Evolutionary conservation across 2,329 filamentous ascomycete species (phyloP), one percentile per base, ranked within the genome.

Genomic region (Colletotrichum gloeosporioides): DNA sequence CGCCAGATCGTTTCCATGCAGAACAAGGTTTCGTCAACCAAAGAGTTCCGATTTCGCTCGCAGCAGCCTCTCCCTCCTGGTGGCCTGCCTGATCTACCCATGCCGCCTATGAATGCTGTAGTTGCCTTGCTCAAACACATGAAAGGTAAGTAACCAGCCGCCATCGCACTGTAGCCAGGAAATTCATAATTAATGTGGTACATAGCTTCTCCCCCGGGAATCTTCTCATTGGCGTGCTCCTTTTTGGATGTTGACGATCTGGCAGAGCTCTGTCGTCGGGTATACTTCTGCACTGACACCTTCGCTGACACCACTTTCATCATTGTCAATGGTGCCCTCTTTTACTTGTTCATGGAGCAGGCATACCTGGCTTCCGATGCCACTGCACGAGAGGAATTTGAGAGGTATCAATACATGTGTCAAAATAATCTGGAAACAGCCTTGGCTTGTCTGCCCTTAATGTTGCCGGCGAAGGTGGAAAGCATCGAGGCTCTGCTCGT

Each of bases 401-500:
- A 84, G 49, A 79, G 81, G 6, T 85, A 86, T 68, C 82, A 85
- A 63, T 80, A 84, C 49, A 81, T 87, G 74, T 89, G 88, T 75
- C 86, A 86, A 57, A 83, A 85, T 69, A 90, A 90, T 73, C 80
- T 90, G 25, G 89, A 90, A 79, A 89, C 88, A 13, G 86, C 86
- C 6, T 81, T 90, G 2, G 85, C 87, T 32, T 88, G 89, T 78
- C 84, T 93, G 71, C 89, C 89, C 15, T 83, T 93, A 29, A 87
- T 93, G 78, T 84, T 92, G 79, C 89, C 91, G 2, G 86, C 90
- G 29, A 90, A 85, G 34, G 82, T 87, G 49, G 84, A 90, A 77
- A 92, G 89, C 59, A 87, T 93, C 27, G 88, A 92, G 77, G 90
- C 92, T 12, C 84, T 94, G 4, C 79, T 90, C n/a, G 83, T 93